Evolutionary conservation across 129 eudicot species (phyloP).

Genomic region (Artemisia tridentata): DNA sequence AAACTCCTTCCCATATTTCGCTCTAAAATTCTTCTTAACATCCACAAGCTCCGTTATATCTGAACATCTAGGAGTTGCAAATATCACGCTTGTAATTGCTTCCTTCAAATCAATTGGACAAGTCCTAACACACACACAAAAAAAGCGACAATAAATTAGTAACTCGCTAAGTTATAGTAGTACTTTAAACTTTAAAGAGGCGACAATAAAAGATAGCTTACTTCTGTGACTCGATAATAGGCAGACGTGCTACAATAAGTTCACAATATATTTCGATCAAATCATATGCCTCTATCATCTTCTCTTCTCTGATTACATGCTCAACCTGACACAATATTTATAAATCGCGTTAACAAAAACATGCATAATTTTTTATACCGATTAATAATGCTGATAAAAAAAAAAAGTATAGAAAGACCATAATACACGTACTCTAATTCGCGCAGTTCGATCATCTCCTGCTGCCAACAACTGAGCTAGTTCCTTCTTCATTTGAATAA

Average conservation of each 20-base stretch:
- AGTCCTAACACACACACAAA: conserved; percentile 35
- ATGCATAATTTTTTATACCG: not conserved
- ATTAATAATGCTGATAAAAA: conserved; percentile 5
- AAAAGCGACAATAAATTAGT: conserved; percentile 10
- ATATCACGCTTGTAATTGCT: conserved; percentile 81
- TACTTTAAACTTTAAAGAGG: not conserved
- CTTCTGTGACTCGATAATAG: conserved; percentile 92
- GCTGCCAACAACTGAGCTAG: conserved; percentile 76
- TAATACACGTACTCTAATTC: conserved; percentile 60
- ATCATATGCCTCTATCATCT: conserved; percentile 90
- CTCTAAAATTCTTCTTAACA: conserved; percentile 62
- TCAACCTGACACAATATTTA: conserved; percentile 65
- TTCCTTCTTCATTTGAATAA: conserved; percentile 74
- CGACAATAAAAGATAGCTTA: conserved; percentile 32
- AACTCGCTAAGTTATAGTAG: not conserved
- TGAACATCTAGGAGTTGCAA: conserved; percentile 92
- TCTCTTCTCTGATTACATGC: conserved; percentile 92
- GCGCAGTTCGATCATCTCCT: conserved; percentile 77
- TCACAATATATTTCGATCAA: conserved; percentile 86
- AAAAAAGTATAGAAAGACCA: not conserved
- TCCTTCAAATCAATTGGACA: conserved; percentile 95
- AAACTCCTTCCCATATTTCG: conserved; percentile 92
- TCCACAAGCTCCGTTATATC: conserved; percentile 80
- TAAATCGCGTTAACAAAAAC: not conserved
- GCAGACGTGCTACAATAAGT: conserved; percentile 81